Percentiles rank a stretch among this genome's conserved stretches.
Conservation (phyloP, 257 asterid species). For the Ligustrum vulgare region DNA sequence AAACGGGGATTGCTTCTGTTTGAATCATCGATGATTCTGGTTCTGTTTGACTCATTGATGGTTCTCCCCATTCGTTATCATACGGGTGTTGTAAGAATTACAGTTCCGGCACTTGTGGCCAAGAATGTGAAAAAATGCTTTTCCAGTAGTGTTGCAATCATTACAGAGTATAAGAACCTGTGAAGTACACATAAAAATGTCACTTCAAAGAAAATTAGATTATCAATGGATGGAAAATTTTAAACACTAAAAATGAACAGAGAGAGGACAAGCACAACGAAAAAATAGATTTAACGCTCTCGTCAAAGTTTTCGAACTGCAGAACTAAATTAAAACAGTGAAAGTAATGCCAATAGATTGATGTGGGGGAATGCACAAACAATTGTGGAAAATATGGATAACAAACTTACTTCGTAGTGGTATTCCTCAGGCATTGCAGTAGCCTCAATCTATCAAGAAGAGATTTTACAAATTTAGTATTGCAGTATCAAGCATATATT, state of each 20-base stretch:
- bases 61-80: conserved; percentile 45
- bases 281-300: neutral
- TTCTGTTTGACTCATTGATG: conserved; percentile 30
- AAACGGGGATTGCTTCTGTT: neutral
- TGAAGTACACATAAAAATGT: neutral
- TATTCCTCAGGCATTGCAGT: conserved; percentile 89
- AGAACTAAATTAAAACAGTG: conserved; percentile 1
- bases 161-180: conserved; percentile 84
- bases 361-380: neutral
- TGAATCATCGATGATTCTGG: conserved; percentile 37
- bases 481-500: conserved; percentile 1
- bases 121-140: conserved; percentile 62
- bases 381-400: neutral
- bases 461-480: conserved; percentile 21
- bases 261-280: neutral
- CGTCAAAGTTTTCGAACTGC: neutral
- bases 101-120: conserved; percentile 88
- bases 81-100: conserved; percentile 76
- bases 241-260: neutral
- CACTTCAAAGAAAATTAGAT: neutral
- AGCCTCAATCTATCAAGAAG: conserved; percentile 58
- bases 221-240: neutral
- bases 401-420: conserved; percentile 63
- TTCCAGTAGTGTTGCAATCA: conserved; percentile 77
- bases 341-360: neutral